Evolutionary conservation across 345 rosid genomes (phyloP).

Genomic region (Eucalyptus pumila): DNA sequence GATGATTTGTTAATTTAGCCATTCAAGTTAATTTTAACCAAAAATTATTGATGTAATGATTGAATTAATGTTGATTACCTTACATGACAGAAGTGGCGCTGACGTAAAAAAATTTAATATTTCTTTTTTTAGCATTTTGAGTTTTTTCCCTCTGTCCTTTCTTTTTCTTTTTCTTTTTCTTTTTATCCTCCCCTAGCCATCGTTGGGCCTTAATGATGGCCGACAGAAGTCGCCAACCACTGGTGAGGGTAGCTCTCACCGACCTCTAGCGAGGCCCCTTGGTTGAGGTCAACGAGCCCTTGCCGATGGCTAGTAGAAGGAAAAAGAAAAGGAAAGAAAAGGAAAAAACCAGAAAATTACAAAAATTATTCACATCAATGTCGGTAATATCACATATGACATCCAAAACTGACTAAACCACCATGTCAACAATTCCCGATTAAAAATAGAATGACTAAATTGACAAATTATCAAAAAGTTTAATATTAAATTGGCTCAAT

Average conservation of each 20-base stretch:
- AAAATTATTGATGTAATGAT: accelerated
- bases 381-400: neutral
- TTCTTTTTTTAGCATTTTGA: neutral
- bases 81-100: neutral
- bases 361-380: neutral
- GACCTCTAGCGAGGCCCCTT: neutral
- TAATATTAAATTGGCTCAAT: too few relatives aligned
- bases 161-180: too few relatives aligned
- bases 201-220: accelerated
- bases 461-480: too few relatives aligned
- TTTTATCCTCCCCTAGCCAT: neutral
- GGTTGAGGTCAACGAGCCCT: neutral
- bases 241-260: neutral
- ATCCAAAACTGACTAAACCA: neutral
- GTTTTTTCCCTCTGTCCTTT: too few relatives aligned
- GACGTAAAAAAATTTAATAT: too few relatives aligned
- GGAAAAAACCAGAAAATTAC: too few relatives aligned
- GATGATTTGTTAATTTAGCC: too few relatives aligned
- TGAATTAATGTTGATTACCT: accelerated
- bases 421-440: neutral
- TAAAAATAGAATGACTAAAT: too few relatives aligned
- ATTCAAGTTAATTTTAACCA: accelerated
- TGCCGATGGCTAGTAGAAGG: neutral
- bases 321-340: too few relatives aligned
- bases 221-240: neutral